A percentile compares a stretch with the other conserved stretches of the same genome.
These are phyloP conservation scores for Rhizophora apiculata DNA, from an alignment of 345 rosid species.

Conservation along the genomic window DNA sequence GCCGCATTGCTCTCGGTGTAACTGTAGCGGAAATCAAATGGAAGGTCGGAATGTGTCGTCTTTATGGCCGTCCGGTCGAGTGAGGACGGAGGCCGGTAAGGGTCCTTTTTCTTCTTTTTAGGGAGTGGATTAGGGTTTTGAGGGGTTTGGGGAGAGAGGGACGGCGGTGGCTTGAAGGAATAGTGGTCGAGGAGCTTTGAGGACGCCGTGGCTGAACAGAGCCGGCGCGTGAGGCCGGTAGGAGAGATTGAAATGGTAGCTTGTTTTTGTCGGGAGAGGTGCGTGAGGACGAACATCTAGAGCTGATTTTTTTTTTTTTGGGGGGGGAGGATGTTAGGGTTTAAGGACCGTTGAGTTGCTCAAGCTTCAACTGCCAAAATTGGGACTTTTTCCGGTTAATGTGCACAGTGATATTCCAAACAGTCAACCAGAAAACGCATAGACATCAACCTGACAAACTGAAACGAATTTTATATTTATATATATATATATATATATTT, in stretches of 20 bases:
- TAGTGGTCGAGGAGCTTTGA: constrained; percentile 74
- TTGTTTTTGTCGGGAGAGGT: constrained; percentile 52
- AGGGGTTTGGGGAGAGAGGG: constrained; percentile 40
- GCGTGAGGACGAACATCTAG: constrained; percentile 39
- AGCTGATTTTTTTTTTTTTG: neutral
- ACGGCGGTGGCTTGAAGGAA: constrained; percentile 64
- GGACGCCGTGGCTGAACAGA: constrained; percentile 32
- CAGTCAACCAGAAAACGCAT: too few species aligned
- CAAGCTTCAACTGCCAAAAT: neutral
- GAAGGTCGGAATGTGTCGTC: constrained; percentile 51
- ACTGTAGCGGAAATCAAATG: constrained; percentile 83
- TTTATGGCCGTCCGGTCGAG: constrained; percentile 49
- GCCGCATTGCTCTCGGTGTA: constrained; percentile 72
- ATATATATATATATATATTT: too few species aligned
- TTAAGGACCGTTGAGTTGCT: constrained; percentile 2
- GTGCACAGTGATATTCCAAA: too few species aligned
- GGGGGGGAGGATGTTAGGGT: constrained; percentile 2
- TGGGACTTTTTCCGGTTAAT: too few species aligned
- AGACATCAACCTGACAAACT: too few species aligned
- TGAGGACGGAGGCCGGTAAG: constrained; percentile 83
- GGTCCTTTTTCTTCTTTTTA: constrained; percentile 51
- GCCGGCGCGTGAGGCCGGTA: constrained; percentile 36
- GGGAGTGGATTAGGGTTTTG: constrained; percentile 21
- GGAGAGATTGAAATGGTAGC: constrained; percentile 12
- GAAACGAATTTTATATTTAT: too few species aligned